A percentile compares a stretch with the other conserved stretches of the same genome.
phyloP scores from a whole-genome alignment of 2,329 filamentous ascomycete species.

The Chaetomiaceae sp. region DNA sequence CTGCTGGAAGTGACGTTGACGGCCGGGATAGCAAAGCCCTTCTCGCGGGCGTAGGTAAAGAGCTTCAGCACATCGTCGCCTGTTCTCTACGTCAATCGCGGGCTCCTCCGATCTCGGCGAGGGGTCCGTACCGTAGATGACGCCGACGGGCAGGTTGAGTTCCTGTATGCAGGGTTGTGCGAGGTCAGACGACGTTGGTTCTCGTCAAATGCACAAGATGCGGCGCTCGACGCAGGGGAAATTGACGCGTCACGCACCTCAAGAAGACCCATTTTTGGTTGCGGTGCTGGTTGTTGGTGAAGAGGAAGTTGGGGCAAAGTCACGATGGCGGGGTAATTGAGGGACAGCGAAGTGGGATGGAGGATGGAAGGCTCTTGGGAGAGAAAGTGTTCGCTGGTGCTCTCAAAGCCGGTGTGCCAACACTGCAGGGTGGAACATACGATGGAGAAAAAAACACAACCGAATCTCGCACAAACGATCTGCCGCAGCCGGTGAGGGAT shows the following conservation, averaged over 20 bases:
- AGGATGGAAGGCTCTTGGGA: background rate
- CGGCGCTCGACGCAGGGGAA: background rate
- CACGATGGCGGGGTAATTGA: conserved; percentile 12
- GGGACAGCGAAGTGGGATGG: background rate
- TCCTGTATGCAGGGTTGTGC: conserved; percentile 12
- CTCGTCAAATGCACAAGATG: background rate
- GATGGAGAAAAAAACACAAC: background rate
- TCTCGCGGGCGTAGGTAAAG: conserved; percentile 85
- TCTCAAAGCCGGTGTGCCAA: background rate
- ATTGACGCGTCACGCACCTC: conserved; percentile 11
- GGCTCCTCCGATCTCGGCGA: conserved; percentile 14
- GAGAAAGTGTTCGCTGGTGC: background rate
- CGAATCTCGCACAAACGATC: conserved; percentile 12
- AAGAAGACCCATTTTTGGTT: conserved; percentile 19
- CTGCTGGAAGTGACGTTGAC: conserved; percentile 94
- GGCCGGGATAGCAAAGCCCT: conserved; percentile 83
- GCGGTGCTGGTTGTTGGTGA: background rate
- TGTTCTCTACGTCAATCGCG: conserved; percentile 10
- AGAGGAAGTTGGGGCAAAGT: background rate
- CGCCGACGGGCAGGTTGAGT: conserved; percentile 22
- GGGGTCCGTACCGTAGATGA: conserved; percentile 20
- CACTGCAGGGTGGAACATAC: background rate
- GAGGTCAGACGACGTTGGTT: background rate
- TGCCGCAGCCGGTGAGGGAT: conserved; percentile 16
- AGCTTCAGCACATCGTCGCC: conserved; percentile 41